These are phyloP conservation scores for Cladosporium colombiae DNA, from an alignment of 2,329 filamentous ascomycete species.

Conservation along the genomic window DNA sequence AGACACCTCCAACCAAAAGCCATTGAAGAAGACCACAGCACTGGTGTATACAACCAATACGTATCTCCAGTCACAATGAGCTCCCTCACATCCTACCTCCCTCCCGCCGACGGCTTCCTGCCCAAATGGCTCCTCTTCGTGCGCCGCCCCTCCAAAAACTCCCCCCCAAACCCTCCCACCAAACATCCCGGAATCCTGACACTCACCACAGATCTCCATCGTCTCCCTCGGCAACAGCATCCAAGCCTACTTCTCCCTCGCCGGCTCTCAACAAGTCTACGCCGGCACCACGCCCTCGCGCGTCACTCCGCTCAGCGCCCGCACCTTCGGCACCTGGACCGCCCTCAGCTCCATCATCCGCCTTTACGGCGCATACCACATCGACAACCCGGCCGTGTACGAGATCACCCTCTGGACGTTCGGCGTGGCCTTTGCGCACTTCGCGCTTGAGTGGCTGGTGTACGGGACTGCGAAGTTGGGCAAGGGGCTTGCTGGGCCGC, in stretches of 20 bases:
- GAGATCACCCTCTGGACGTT: conserved; percentile 82
- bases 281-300: conserved; percentile 58
- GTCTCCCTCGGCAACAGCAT: conserved; percentile 82
- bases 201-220: conserved; percentile 66
- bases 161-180: conserved; percentile 20
- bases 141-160: conserved; percentile 37
- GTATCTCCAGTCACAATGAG: background rate
- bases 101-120: conserved; percentile 52
- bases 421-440: conserved; percentile 74
- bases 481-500: conserved; percentile 59
- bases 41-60: background rate
- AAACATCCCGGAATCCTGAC: conserved; percentile 23
- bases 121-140: conserved; percentile 69
- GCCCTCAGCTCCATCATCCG: conserved; percentile 74
- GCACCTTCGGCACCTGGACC: conserved; percentile 88
- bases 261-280: conserved; percentile 87
- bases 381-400: conserved; percentile 71
- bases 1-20: background rate
- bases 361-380: conserved; percentile 80
- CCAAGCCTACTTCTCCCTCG: conserved; percentile 77
- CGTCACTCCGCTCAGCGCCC: conserved; percentile 72
- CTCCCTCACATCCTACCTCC: conserved; percentile 43
- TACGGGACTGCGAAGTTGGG: conserved; percentile 74
- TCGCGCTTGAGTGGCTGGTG: conserved; percentile 75
- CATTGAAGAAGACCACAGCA: background rate